Evolutionary conservation across 768 basidiomycete genomes (phyloP).

Genomic region (Trametes punicea): DNA sequence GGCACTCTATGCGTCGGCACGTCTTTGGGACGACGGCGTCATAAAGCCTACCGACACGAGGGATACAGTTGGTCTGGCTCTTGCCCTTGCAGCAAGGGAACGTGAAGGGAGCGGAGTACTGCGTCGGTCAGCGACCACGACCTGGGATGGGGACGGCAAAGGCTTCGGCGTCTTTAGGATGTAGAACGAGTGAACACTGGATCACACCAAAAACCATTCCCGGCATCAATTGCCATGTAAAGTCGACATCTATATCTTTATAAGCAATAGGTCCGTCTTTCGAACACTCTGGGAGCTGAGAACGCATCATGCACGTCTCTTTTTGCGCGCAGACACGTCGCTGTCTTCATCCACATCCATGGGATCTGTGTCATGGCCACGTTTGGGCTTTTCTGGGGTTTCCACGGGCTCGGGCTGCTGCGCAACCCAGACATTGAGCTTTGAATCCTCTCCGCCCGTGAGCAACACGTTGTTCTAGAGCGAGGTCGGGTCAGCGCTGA

Average conservation of each 20-base stretch:
- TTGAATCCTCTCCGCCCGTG: conserved; percentile 35
- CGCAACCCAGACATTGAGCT: conserved; percentile 31
- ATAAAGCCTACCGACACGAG: conserved; percentile 88
- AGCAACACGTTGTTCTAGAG: conserved; percentile 33
- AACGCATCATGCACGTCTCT: conserved; percentile 15
- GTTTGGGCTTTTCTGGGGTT: conserved; percentile 9
- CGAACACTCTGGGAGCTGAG: neutral
- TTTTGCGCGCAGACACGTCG: conserved; percentile 19
- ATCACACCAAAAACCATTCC: neutral
- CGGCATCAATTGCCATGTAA: neutral
- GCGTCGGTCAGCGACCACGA: conserved; percentile 33
- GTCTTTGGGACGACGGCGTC: conserved; percentile 94
- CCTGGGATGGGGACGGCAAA: conserved; percentile 68
- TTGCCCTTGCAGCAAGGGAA: conserved; percentile 68
- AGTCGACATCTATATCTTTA: neutral
- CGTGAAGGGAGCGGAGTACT: conserved; percentile 21
- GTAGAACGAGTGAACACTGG: neutral
- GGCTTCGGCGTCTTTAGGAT: conserved; percentile 80
- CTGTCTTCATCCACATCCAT: conserved; percentile 27
- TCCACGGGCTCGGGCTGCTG: conserved; percentile 6
- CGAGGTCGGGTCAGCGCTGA: neutral
- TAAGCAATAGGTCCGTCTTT: neutral
- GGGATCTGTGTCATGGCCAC: conserved; percentile 17
- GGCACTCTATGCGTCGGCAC: conserved; percentile 83
- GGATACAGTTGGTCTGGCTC: conserved; percentile 82